These are phyloP conservation scores for Pyronema domesticum DNA, from an alignment of 495 filamentous ascomycete species.

Conservation along the genomic window DNA sequence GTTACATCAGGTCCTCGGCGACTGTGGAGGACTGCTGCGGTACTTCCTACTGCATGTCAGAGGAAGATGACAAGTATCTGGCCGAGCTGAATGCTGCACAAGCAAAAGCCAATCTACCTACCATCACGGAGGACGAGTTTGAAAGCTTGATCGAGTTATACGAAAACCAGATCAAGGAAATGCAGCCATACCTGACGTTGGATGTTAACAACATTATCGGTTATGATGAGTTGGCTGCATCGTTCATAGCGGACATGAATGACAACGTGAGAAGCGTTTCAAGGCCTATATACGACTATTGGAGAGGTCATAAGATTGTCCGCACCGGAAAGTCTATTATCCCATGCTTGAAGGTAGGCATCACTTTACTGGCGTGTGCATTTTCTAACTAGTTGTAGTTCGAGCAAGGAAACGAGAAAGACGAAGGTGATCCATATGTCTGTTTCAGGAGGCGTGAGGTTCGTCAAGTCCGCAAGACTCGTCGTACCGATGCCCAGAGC, in stretches of 20 bases:
- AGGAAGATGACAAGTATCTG: slow-evolving; percentile 72
- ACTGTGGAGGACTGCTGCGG: slow-evolving; percentile 85
- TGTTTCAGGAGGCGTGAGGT: slow-evolving; percentile 95
- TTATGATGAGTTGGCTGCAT: slow-evolving; percentile 61
- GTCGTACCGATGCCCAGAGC: slow-evolving; percentile 80
- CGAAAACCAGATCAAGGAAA: slow-evolving; percentile 61
- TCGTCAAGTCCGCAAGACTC: slow-evolving; percentile 82
- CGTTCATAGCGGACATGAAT: slow-evolving; percentile 55
- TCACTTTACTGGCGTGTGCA: neutral
- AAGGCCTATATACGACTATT: slow-evolving; percentile 79
- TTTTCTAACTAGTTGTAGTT: slow-evolving; percentile 35
- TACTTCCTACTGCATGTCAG: slow-evolving; percentile 78
- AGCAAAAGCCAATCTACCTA: slow-evolving; percentile 42
- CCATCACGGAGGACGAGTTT: slow-evolving; percentile 75
- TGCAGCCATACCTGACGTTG: slow-evolving; percentile 74
- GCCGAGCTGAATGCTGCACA: slow-evolving; percentile 51
- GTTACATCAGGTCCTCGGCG: slow-evolving; percentile 93
- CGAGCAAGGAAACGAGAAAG: slow-evolving; percentile 78
- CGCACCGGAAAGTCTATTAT: slow-evolving; percentile 51
- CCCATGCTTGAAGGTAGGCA: slow-evolving; percentile 49
- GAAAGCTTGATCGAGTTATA: slow-evolving; percentile 90
- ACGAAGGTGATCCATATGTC: slow-evolving; percentile 92
- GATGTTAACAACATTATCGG: slow-evolving; percentile 64
- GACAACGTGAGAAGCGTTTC: slow-evolving; percentile 51
- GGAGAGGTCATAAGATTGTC: slow-evolving; percentile 53